These are phyloP conservation scores for Olyra latifolia DNA, from an alignment of 176 grass and related monocot species.

Conservation along the genomic window DNA sequence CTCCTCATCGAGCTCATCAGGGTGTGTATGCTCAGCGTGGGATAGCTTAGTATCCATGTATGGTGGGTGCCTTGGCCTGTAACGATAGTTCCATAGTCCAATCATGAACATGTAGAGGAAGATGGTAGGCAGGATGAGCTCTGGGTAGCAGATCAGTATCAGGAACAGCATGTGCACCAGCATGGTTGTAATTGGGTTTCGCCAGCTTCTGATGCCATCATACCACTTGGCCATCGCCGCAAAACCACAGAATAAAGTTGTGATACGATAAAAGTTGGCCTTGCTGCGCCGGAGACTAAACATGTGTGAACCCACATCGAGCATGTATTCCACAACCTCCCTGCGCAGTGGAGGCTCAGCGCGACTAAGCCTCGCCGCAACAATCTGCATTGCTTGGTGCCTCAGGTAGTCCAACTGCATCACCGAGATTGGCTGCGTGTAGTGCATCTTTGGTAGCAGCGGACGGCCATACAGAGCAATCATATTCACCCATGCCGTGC, in stretches of 20 bases:
- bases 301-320: constrained; percentile 96
- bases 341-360: constrained; percentile 75
- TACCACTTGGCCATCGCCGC: constrained; percentile 61
- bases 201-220: constrained; percentile 77
- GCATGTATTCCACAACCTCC: constrained; percentile 93
- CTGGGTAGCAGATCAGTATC: constrained; percentile 86
- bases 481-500: constrained; percentile 96
- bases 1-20: constrained; percentile 95
- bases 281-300: constrained; percentile 92
- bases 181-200: constrained; percentile 80
- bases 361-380: constrained; percentile 67
- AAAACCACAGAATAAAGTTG: constrained; percentile 61
- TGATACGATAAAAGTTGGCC: constrained; percentile 93
- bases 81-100: constrained; percentile 87
- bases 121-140: constrained; percentile 89
- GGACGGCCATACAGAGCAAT: constrained; percentile 73
- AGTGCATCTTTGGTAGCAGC: constrained; percentile 92
- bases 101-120: constrained; percentile 96
- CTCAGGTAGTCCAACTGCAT: constrained; percentile 70
- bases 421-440: constrained; percentile 80
- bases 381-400: constrained; percentile 77
- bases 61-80: constrained; percentile 68
- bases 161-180: constrained; percentile 86
- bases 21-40: constrained; percentile 66
- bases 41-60: constrained; percentile 95